Conservation (phyloP, 148 eudicot genomes). For the Drosera capensis region DNA sequence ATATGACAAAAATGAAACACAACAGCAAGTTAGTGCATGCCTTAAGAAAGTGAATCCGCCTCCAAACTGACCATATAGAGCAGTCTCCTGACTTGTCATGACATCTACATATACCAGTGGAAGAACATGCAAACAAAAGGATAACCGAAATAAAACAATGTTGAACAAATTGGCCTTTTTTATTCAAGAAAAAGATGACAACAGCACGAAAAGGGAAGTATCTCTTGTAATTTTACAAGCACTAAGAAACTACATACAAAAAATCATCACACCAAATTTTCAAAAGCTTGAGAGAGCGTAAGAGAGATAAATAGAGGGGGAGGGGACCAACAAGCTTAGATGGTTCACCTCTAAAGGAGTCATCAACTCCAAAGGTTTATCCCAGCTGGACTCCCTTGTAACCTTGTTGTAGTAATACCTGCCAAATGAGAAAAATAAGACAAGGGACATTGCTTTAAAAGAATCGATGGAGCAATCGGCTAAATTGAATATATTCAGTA, state of each 20-base stretch:
- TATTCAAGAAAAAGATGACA: constrained; percentile 19
- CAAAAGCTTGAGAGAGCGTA: no score
- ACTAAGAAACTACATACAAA: constrained; percentile 3
- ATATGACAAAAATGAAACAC: constrained; percentile 27
- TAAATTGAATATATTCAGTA: not conserved
- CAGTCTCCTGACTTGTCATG: constrained; percentile 81
- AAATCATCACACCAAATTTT: not conserved
- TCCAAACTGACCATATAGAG: constrained; percentile 67
- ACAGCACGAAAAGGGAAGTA: constrained; percentile 11
- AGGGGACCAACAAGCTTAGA: constrained; percentile 5
- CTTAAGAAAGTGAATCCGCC: constrained; percentile 74
- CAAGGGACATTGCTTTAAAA: not conserved
- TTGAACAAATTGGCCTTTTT: constrained; percentile 16
- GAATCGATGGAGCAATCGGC: not conserved
- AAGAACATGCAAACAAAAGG: constrained; percentile 79
- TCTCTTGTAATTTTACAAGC: constrained; percentile 3
- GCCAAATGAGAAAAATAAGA: constrained; percentile 4
- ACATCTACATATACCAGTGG: constrained; percentile 84
- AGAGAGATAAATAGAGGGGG: constrained; percentile 2
- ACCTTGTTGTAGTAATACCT: constrained; percentile 90
- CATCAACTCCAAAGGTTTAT: constrained; percentile 93
- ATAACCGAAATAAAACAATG: constrained; percentile 43
- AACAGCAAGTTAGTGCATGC: constrained; percentile 73
- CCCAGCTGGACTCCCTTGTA: constrained; percentile 94
- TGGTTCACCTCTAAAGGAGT: constrained; percentile 84